Evolutionary conservation across 2,329 filamentous ascomycete genomes (phyloP).

Genomic region (Calonectria fujianensis): DNA sequence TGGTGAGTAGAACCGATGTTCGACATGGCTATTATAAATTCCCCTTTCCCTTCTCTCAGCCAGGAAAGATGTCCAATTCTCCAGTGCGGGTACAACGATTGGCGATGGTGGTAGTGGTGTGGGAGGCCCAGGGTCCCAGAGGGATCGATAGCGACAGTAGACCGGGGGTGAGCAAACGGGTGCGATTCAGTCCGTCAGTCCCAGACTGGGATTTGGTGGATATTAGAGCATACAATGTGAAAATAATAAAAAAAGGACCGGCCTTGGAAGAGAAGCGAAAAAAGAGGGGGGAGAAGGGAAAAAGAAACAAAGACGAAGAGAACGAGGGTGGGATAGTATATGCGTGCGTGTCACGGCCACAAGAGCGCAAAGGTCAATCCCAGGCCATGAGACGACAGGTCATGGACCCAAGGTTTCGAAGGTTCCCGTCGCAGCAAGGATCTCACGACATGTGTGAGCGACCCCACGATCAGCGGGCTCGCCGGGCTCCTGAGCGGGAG

Average conservation of each 20-base stretch:
- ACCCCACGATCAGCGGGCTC: constrained; percentile 38
- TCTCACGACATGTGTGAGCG: constrained; percentile 19
- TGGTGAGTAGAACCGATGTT: constrained; percentile 39
- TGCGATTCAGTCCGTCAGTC: constrained; percentile 44
- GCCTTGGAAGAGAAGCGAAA: constrained; percentile 51
- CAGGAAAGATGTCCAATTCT: not conserved
- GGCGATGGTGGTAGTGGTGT: not conserved
- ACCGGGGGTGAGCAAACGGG: constrained; percentile 7
- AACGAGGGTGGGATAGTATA: constrained; percentile 42
- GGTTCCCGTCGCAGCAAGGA: constrained; percentile 28
- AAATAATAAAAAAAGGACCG: constrained; percentile 46
- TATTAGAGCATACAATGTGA: constrained; percentile 42
- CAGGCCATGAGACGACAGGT: constrained; percentile 33
- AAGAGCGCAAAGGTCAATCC: constrained; percentile 11
- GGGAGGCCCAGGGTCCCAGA: constrained; percentile 24
- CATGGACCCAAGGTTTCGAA: constrained; percentile 35
- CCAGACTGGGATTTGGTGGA: constrained; percentile 47
- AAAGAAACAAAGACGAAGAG: constrained; percentile 44
- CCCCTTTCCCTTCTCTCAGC: not conserved
- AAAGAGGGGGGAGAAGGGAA: constrained; percentile 43
- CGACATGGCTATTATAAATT: constrained; percentile 41
- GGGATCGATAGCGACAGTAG: constrained; percentile 41
- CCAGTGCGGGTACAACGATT: not conserved
- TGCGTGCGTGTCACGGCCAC: constrained; percentile 14
- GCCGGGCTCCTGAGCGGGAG: constrained; percentile 4